Evolutionary conservation across 106 monocot genomes (phyloP), one percentile per base, ranked within the genome.

Genomic region (Acorus calamus): DNA sequence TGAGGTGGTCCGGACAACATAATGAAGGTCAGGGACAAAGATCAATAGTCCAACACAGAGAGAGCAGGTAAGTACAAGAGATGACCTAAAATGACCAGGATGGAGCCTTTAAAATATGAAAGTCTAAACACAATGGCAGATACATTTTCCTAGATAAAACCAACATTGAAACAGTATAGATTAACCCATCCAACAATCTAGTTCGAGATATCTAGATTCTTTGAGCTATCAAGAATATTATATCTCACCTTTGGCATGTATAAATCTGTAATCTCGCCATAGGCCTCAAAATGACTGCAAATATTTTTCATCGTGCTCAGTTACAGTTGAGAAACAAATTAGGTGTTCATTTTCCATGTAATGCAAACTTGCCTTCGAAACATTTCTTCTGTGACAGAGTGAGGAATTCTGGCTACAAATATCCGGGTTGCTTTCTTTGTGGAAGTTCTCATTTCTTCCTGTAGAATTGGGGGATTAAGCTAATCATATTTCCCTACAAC

Each of bases 161-260:
- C 28, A 28, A 28, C 28, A 28, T 28, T 28, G 28, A 28, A 28
- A 61, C 47, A 61, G 56, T 44, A 47, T 9, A 42, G 3, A 4
- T 52, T 9, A 52, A n/a, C 6, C 41, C 5, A 46, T 48, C 47
- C 6, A 4, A 43, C n/a, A 2, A 51, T 48, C 5, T 7, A 47
- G 5, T 3, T 8, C 11, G 14, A 49, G 4, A 62, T 62, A 49
- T 62, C 28, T 42, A 41, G 28, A 28, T 28, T 28, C 28, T 28
- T 28, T 28, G 28, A 28, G 1, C 28, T 28, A 28, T n/a, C 42
- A 6, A 52, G 10, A 10, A 14, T 63, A 54, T 53, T 13, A 41
- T 57, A 9, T 63, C 74, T 79, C 58, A 98, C 98, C 91, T 92
- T 98, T 63, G 98, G 98, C 98, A 98, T 98, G 65, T 98, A 98